These are phyloP conservation scores for Ophiocordyceps camponoti-saundersi DNA, from an alignment of 2,329 filamentous ascomycete genomes.

Conservation along the genomic window DNA sequence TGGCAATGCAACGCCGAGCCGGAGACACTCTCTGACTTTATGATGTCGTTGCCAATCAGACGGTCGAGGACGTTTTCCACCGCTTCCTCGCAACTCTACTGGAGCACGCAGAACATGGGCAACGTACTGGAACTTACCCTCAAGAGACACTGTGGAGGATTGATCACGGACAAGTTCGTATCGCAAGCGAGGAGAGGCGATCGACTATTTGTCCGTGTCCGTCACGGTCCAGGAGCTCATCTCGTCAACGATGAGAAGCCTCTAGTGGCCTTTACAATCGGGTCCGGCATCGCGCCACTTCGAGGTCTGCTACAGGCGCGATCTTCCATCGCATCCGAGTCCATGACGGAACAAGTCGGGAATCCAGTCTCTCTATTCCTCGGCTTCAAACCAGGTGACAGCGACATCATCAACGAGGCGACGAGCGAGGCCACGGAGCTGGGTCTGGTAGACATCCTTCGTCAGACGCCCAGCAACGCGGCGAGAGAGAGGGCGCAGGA, in stretches of 20 bases:
- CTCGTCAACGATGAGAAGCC: not conserved
- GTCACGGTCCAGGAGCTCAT: not conserved
- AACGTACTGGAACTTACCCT: conserved; percentile 1
- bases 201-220: not conserved
- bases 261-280: conserved; percentile 1
- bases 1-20: not conserved
- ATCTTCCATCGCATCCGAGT: not conserved
- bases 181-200: not conserved
- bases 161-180: conserved; percentile 1
- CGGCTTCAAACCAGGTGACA: conserved; percentile 1
- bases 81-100: conserved; percentile 1
- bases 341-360: not conserved
- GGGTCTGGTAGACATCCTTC: not conserved
- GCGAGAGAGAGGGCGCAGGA: not conserved
- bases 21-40: not conserved
- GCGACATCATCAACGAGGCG: conserved; percentile 1
- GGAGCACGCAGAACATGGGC: conserved; percentile 1
- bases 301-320: not conserved
- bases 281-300: conserved; percentile 1
- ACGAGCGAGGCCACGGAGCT: not conserved
- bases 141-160: not conserved
- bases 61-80: conserved; percentile 1
- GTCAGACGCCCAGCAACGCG: conserved; percentile 1
- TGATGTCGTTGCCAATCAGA: not conserved
- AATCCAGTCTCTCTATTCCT: not conserved